These are phyloP conservation scores for Citrus cavaleriei DNA, from an alignment of 345 rosid species.

Conservation along the genomic window DNA sequence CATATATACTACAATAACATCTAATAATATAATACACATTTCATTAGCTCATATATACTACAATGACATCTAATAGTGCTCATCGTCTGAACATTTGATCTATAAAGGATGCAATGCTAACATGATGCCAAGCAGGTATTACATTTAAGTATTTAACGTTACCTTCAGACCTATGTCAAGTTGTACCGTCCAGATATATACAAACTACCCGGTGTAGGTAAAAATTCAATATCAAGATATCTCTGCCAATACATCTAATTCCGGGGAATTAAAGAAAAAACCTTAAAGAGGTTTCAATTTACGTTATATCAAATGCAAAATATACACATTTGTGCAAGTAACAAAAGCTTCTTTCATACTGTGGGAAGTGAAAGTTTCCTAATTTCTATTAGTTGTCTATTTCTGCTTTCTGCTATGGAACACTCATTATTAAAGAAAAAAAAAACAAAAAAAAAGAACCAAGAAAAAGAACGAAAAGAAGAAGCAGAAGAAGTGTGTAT, in stretches of 20 bases:
- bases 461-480: neutral
- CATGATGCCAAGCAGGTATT: neutral
- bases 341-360: neutral
- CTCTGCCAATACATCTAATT: neutral
- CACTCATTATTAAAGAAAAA: neutral
- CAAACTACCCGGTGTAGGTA: neutral
- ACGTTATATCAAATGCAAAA: neutral
- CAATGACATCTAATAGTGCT: neutral
- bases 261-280: neutral
- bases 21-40: neutral
- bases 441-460: neutral
- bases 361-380: neutral
- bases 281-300: neutral
- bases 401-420: neutral
- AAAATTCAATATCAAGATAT: neutral
- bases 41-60: conserved; percentile 4
- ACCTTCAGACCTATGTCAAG: neutral
- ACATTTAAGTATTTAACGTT: neutral
- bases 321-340: neutral
- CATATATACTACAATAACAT: neutral
- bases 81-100: neutral
- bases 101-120: neutral
- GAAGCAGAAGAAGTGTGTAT: neutral
- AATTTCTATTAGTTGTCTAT: no score
- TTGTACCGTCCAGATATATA: neutral